Evolutionary conservation across 345 rosid genomes (phyloP), one percentile per base, ranked within the genome.

Genomic region (Rhodomyrtus tomentosa): DNA sequence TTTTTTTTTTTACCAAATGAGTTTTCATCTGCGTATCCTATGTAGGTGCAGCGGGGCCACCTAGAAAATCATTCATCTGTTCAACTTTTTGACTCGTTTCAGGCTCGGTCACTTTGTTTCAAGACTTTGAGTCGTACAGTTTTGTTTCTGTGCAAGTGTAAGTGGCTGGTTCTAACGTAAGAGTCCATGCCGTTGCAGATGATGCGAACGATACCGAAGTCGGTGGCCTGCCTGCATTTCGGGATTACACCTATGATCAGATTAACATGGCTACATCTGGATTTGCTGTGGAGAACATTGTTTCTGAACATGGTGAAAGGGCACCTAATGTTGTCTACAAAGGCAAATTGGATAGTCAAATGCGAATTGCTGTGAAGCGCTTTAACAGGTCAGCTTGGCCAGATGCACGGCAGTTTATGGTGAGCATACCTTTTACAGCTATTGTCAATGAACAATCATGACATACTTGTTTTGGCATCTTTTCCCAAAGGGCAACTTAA

Each of bases 311-410:
- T 51, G 98, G 99, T 80, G 98, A 93, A 85, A 96, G 92, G 87
- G 98, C 99, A 82, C 97, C 98, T 15, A 96, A 96, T 89, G 93
- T 96, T 50, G 98, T 96, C 51, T 96, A 93, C 50, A 93, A 89
- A 89, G 99, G 99, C n/a, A 94, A 93, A 83, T 80, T 96, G 58
- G 94, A 94, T 88, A 92, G 91, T 87, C 98, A 93, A 53, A 90
- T 86, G 85, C 92, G 92, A 88, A 94, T 95, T 83, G 98, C 97
- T 27, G 98, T 96, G 59, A 96, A 96, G 89, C 94, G 96, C 73
- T 96, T 96, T 89, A 94, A 92, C 42, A 92, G 93, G 86, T 85
- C 92, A 36, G 98, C 99, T n/a, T 96, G 99, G 99, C 97, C 98
- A 15, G 98, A 96, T 91, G 80, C 97, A 7, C 87, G 91, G 1